Evolutionary conservation across 352 stramenopile genomes (phyloP), one percentile per base, ranked within the genome.

Genomic region (Phytophthora niederhauseri): DNA sequence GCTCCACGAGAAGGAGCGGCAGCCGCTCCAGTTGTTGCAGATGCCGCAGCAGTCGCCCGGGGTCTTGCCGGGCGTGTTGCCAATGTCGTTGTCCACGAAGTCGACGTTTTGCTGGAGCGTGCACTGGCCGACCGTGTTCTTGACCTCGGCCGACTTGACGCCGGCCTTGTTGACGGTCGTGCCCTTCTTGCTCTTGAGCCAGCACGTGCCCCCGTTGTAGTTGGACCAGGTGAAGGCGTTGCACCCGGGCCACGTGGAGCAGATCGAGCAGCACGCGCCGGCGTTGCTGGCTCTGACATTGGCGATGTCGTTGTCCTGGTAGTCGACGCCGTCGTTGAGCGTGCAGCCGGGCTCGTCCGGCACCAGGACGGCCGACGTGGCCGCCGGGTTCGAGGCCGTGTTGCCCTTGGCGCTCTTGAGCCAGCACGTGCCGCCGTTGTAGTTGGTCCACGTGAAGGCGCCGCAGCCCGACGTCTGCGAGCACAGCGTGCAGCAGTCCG

Each of bases 11-110:
- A 72, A 78, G 24, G 71, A 61, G 15, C 59, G 38, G 41, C 71
- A 78, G 15, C 20, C 55, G n/a, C n/a, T n/a, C n/a, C n/a, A n/a
- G n/a, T n/a, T n/a, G 24, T 28, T 28, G 28, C 8, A 31, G n/a
- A n/a, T n/a, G n/a, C n/a, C n/a, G n/a, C n/a, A n/a, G n/a, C n/a
- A n/a, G n/a, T n/a, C n/a, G n/a, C n/a, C n/a, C n/a, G n/a, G n/a
- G n/a, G n/a, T n/a, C n/a, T n/a, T n/a, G n/a, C n/a, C n/a, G n/a
- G n/a, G n/a, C n/a, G n/a, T n/a, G n/a, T n/a, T n/a, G n/a, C n/a
- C n/a, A n/a, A n/a, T n/a, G n/a, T n/a, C n/a, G n/a, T 84, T 77
- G 57, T 75, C 64, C 36, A 66, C 43, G 28, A 70, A 84, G 54
- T 84, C 70, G 17, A 69, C 31, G 41, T 78, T 43, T 3, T 73